These are phyloP conservation scores for Pseudofabraea citricarpa DNA, from an alignment of 2,329 filamentous ascomycete species.

Conservation along the genomic window DNA sequence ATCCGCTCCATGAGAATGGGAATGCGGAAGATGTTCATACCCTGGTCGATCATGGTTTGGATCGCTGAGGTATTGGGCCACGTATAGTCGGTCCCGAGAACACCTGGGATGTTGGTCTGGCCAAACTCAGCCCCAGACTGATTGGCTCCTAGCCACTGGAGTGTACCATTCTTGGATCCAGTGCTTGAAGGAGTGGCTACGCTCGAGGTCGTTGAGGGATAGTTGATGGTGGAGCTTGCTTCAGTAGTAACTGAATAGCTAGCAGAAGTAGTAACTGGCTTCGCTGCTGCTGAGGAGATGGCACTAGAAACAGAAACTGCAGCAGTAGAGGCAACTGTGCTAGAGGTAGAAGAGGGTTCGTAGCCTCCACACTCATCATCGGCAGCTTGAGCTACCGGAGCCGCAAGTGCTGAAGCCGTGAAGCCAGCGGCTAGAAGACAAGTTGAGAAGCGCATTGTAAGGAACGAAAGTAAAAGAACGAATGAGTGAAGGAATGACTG, in stretches of 20 bases:
- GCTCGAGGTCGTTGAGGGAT: background rate
- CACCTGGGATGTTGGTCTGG: conserved; percentile 47
- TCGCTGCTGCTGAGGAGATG: background rate
- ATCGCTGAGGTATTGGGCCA: conserved; percentile 44
- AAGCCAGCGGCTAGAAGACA: conserved; percentile 1
- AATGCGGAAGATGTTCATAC: conserved; percentile 16
- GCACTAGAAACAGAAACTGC: background rate
- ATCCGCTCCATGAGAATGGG: conserved; percentile 52
- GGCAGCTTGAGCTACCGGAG: background rate
- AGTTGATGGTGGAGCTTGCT: background rate
- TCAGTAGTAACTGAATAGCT: background rate
- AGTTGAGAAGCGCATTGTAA: conserved; percentile 1
- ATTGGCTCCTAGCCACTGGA: conserved; percentile 15
- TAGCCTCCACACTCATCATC: conserved; percentile 1
- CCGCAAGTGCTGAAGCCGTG: background rate
- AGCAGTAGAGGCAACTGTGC: background rate
- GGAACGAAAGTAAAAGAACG: background rate
- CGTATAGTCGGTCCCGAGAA: conserved; percentile 51
- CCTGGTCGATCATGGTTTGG: background rate
- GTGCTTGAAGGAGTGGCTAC: background rate
- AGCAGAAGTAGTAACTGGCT: background rate
- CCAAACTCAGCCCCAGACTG: conserved; percentile 61
- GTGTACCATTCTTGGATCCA: background rate
- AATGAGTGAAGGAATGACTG: background rate
- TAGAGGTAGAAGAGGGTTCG: background rate